Base-by-base conservation (phyloP, 2,329 filamentous ascomycete species). In the Pleomassaria siparia region DNA sequence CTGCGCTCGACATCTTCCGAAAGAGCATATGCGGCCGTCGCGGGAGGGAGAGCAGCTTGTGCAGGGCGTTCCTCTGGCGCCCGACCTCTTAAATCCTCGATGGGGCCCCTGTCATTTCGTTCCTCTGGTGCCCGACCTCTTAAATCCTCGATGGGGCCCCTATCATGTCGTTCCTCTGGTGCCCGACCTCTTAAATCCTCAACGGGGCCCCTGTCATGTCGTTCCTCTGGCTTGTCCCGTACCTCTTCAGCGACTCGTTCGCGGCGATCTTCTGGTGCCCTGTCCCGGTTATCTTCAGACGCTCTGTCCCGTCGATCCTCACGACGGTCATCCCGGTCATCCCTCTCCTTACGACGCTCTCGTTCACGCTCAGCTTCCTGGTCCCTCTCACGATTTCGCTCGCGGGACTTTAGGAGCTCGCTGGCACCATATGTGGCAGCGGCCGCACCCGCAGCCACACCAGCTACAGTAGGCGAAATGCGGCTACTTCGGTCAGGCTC, bases 301-400 rank as follows among this genome's bases (percentile, higher is more conserved):
- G 20, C 44, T 10, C 26, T 30, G 2, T 59, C 56, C 11, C 54
- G 49, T 20, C 43, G 44, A 12, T 52, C 49, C 3, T 45, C 48
- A 13, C 42, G 32, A 16, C 36, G 29, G 13, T 44, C 70, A 65
- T 77, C 6, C 63, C 63, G 63, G 32, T 67, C 70, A 64, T 77
- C 6, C 64, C 51, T 43, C 8, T 63, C 56, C 16, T 55, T 57
- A 33, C 59, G 64, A 24, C 47, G 55, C 49, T 60, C 63, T 22
- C 53, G 58, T 58, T 74, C 63, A 72, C 78, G 65, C 64, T 77
- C 49, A 7, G 18, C 8, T 58, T 74, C 62, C 72, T 79, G 60
- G 25, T 72, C 69, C 13, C 67, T 57, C 13, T 64, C 61, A 11
- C 58, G 54, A 9, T 62, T 55, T 24, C 60, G 63, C 43, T 68